Percentiles rank a stretch among this genome's conserved stretches.
Conservation (phyloP, 257 asterid genomes). For the Ligustrum vulgare region DNA sequence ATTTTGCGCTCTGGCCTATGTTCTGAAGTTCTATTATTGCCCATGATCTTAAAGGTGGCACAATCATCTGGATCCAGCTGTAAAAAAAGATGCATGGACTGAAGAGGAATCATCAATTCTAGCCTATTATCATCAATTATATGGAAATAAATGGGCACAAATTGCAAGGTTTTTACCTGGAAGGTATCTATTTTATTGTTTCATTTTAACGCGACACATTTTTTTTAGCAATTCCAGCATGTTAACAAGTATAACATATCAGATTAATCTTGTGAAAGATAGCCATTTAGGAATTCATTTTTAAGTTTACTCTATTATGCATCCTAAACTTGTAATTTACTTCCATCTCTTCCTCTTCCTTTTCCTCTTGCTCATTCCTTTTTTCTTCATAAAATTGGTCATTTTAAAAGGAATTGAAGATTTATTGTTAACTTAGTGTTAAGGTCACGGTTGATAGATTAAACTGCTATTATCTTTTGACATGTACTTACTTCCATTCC, state of each 20-base stretch:
- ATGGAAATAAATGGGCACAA: conserved; percentile 86
- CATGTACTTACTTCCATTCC: conserved; percentile 2
- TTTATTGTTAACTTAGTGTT: not conserved
- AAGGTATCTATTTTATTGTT: conserved; percentile 50
- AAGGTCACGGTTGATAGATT: conserved; percentile 1
- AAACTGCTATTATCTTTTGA: not conserved
- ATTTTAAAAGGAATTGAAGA: not conserved
- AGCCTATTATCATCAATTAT: conserved; percentile 46
- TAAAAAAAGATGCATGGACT: conserved; percentile 75
- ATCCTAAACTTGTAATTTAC: not conserved
- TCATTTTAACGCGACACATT: conserved; percentile 4
- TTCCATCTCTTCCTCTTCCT: not conserved
- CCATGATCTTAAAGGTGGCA: conserved; percentile 64
- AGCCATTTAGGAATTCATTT: not conserved
- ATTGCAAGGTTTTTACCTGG: conserved; percentile 78
- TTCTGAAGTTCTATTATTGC: conserved; percentile 18
- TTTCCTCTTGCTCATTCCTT: too few relatives aligned
- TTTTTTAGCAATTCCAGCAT: conserved; percentile 6
- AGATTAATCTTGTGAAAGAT: not conserved
- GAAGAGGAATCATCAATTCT: conserved; percentile 61
- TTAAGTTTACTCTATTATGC: not conserved
- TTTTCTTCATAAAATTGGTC: not conserved
- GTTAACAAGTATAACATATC: not conserved
- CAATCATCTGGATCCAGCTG: conserved; percentile 78
- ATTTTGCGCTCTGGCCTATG: not conserved